These are phyloP conservation scores for Fusarium continuum DNA, from an alignment of 2,329 filamentous ascomycete species.

Conservation along the genomic window DNA sequence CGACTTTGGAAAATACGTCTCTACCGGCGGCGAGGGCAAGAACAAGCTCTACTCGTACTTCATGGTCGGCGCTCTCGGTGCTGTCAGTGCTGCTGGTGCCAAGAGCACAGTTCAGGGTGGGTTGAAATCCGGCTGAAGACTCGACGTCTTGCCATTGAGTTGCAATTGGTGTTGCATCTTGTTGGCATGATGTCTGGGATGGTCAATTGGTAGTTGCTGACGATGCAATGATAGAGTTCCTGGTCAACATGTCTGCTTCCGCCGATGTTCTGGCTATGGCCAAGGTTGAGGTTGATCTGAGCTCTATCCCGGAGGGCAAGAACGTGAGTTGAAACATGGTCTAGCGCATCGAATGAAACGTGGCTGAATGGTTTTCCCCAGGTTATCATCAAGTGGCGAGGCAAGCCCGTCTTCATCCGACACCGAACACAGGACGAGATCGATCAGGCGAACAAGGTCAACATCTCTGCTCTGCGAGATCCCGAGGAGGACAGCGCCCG, in stretches of 20 bases:
- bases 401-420: conserved; percentile 99
- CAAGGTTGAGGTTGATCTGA: conserved; percentile 97
- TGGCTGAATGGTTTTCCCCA: conserved; percentile 48
- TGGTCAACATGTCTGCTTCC: conserved; percentile 99
- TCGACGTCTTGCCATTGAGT: conserved; percentile 42
- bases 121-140: conserved; percentile 50
- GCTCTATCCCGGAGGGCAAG: conserved; percentile 96
- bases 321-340: conserved; percentile 72
- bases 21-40: conserved; percentile 69
- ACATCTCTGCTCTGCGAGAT: conserved; percentile 85
- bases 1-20: conserved; percentile 88
- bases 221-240: conserved; percentile 76
- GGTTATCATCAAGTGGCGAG: conserved; percentile 99
- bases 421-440: conserved; percentile 96
- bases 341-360: background rate
- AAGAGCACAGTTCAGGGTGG: conserved; percentile 98
- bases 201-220: conserved; percentile 45
- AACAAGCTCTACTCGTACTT: conserved; percentile 97
- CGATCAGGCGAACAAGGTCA: conserved; percentile 89
- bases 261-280: conserved; percentile 98
- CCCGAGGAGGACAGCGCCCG: conserved; percentile 91
- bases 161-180: conserved; percentile 39
- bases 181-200: conserved; percentile 6
- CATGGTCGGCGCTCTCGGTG: conserved; percentile 96
- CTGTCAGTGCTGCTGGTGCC: conserved; percentile 89